Conservation (phyloP, 106 monocot genomes). For the Triglochin maritima region DNA sequence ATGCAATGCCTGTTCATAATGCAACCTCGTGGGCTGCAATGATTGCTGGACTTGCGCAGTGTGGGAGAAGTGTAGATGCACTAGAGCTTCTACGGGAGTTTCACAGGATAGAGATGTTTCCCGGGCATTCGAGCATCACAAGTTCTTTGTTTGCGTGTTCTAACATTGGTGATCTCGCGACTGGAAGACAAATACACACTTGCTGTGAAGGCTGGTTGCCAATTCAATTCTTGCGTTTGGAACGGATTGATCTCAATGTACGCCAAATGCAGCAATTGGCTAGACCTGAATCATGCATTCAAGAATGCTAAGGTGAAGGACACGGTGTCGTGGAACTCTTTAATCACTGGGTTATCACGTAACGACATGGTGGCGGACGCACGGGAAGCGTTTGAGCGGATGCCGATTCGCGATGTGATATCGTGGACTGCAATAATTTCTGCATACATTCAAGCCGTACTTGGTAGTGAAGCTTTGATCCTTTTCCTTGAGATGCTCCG, state of each 20-base stretch:
- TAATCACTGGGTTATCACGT: constrained; percentile 37
- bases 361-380: constrained; percentile 44
- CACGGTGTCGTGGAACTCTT: constrained; percentile 56
- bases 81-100: constrained; percentile 33
- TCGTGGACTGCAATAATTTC: constrained; percentile 75
- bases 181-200: constrained; percentile 54
- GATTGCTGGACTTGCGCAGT: constrained; percentile 47
- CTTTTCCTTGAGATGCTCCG: constrained; percentile 40
- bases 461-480: constrained; percentile 26
- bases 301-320: constrained; percentile 39
- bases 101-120: constrained; percentile 32
- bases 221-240: constrained; percentile 41
- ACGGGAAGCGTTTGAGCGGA: constrained; percentile 35
- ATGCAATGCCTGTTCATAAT: constrained; percentile 39
- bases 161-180: constrained; percentile 34
- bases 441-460: constrained; percentile 44
- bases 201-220: constrained; percentile 47
- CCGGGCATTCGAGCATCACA: constrained; percentile 41
- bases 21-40: constrained; percentile 42
- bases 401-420: constrained; percentile 41
- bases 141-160: constrained; percentile 49
- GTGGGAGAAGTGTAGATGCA: constrained; percentile 39
- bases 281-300: constrained; percentile 30
- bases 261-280: constrained; percentile 36
- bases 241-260: constrained; percentile 66